Percentiles rank a stretch among this genome's conserved stretches.
These are phyloP conservation scores for Porphyra umbilicalis DNA, from an alignment of 31 red algal species.

Conservation along the genomic window DNA sequence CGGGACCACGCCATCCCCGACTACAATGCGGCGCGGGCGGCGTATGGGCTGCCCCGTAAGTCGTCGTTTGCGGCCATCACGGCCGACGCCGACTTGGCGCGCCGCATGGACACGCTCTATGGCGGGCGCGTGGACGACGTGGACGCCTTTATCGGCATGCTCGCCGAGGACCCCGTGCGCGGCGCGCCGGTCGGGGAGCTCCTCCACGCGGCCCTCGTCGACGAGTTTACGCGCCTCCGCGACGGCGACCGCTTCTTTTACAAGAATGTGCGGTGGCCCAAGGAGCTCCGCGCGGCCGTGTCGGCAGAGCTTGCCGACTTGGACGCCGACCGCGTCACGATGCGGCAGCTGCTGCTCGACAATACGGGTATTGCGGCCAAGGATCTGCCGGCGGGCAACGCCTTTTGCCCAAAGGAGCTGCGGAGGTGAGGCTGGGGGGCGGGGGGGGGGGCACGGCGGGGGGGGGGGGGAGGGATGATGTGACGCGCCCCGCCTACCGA, in stretches of 20 bases:
- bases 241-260: conserved; percentile 54
- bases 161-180: conserved; percentile 17
- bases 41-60: not conserved
- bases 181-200: not conserved
- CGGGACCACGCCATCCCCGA: conserved; percentile 44
- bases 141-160: conserved; percentile 36
- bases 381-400: not conserved
- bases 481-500: no score
- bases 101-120: conserved; percentile 12
- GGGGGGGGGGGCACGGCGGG: no score
- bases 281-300: not conserved
- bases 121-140: conserved; percentile 11
- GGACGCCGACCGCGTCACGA: not conserved
- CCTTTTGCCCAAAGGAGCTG: not conserved
- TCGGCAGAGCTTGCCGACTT: not conserved
- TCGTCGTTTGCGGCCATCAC: conserved; percentile 21
- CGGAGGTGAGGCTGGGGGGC: conserved; percentile 1
- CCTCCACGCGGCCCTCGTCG: not conserved
- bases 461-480: no score
- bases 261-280: not conserved
- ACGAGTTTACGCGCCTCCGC: conserved; percentile 28
- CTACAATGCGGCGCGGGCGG: conserved; percentile 16
- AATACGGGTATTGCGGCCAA: not conserved
- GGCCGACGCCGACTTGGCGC: not conserved
- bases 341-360: not conserved